These are phyloP conservation scores for Salix exigua DNA, from an alignment of 345 rosid species.

Conservation along the genomic window DNA sequence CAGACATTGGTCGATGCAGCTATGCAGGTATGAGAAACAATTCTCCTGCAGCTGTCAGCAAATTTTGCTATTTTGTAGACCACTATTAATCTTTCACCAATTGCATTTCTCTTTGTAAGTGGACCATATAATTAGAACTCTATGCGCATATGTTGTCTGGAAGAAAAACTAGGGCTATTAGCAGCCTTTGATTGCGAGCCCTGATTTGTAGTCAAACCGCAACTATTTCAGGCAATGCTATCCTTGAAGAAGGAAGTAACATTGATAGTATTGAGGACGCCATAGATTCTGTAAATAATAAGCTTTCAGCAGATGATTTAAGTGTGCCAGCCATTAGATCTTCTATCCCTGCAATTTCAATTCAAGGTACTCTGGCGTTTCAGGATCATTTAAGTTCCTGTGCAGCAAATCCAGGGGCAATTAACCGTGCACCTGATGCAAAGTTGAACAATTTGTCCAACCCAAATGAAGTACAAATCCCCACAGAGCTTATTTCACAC, in stretches of 20 bases:
- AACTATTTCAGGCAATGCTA: conserved; percentile 51
- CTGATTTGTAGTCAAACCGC: background rate
- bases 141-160: background rate
- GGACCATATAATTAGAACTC: background rate
- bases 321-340: conserved; percentile 12
- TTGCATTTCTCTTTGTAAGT: background rate
- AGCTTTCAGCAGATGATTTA: conserved; percentile 40
- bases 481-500: conserved; percentile 56
- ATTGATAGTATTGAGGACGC: conserved; percentile 52
- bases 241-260: conserved; percentile 35
- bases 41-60: background rate
- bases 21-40: conserved; percentile 44
- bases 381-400: conserved; percentile 38
- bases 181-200: background rate
- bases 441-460: conserved; percentile 27
- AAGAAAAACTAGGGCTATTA: background rate
- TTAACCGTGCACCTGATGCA: conserved; percentile 29
- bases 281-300: conserved; percentile 60
- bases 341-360: conserved; percentile 30
- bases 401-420: conserved; percentile 29
- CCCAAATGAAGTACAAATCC: conserved; percentile 44
- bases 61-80: background rate
- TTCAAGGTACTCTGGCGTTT: conserved; percentile 23
- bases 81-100: background rate
- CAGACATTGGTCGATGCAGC: conserved; percentile 67